These are phyloP conservation scores for Arthrobotrys sphaeroides DNA, from an alignment of 2,329 filamentous ascomycete species.

Conservation along the genomic window DNA sequence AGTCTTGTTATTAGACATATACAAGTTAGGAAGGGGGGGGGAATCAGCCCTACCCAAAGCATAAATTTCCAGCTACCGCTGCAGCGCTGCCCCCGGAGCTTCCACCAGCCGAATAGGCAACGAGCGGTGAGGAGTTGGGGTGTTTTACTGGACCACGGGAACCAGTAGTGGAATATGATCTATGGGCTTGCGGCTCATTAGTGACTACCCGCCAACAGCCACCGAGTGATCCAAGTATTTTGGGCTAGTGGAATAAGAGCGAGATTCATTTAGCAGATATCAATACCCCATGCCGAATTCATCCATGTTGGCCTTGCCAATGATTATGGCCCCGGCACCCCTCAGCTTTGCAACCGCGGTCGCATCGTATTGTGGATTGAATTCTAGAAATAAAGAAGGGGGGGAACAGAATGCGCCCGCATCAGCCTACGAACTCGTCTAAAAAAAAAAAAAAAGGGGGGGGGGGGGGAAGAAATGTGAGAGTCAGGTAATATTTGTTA, in stretches of 20 bases:
- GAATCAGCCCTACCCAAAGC: slow-evolving; percentile 65
- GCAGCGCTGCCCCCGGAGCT: slow-evolving; percentile 95
- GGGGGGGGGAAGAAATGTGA: not conserved
- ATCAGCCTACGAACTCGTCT: too few relatives aligned
- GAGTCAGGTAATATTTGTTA: not conserved
- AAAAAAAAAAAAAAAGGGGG: too few relatives aligned
- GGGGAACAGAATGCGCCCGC: not conserved
- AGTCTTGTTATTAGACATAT: not conserved
- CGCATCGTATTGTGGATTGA: slow-evolving; percentile 77
- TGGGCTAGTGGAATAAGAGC: not conserved
- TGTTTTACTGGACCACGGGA: slow-evolving; percentile 73
- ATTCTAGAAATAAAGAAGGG: slow-evolving; percentile 65
- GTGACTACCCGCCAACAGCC: not conserved
- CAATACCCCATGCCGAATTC: slow-evolving; percentile 87
- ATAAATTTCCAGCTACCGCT: slow-evolving; percentile 74
- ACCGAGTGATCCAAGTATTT: not conserved
- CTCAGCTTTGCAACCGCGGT: slow-evolving; percentile 78
- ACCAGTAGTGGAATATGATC: slow-evolving; percentile 77
- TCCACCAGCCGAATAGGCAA: slow-evolving; percentile 74
- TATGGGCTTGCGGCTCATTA: slow-evolving; percentile 28
- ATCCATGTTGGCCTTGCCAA: slow-evolving; percentile 90
- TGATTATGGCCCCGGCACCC: slow-evolving; percentile 70
- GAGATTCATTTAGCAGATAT: not conserved
- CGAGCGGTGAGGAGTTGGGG: slow-evolving; percentile 61
- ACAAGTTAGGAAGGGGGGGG: slow-evolving; percentile 15